Evolutionary conservation across 352 stramenopile species (phyloP).

Genomic region (Phytophthora niederhauseri): DNA sequence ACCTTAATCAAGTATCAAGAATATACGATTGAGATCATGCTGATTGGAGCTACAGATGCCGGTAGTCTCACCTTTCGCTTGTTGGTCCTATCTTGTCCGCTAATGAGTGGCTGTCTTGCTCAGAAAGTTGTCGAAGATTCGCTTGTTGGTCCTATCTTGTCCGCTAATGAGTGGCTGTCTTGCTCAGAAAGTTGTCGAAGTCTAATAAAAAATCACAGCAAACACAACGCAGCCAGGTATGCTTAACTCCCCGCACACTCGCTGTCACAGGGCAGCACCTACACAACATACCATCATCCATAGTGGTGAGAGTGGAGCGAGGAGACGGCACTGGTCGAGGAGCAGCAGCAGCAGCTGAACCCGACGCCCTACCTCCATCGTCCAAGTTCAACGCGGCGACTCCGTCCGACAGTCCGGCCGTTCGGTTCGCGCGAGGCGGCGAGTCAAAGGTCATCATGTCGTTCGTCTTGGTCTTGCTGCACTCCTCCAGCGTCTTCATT

Average conservation of each 20-base stretch:
- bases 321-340: slow-evolving; percentile 17
- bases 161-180: slow-evolving; percentile 25
- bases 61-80: too few relatives aligned
- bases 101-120: slow-evolving; percentile 35
- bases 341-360: slow-evolving; percentile 10
- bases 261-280: slow-evolving; percentile 23
- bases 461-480: slow-evolving; percentile 31
- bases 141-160: not conserved
- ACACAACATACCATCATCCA: slow-evolving; percentile 52
- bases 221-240: slow-evolving; percentile 10
- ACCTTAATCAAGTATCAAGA: not conserved
- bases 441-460: slow-evolving; percentile 72
- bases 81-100: not conserved
- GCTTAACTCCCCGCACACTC: slow-evolving; percentile 12
- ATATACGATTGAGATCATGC: slow-evolving; percentile 11
- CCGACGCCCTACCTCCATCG: slow-evolving; percentile 22
- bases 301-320: slow-evolving; percentile 41
- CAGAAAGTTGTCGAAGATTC: slow-evolving; percentile 55
- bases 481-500: slow-evolving; percentile 80
- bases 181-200: slow-evolving; percentile 58
- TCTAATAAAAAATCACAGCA: slow-evolving; percentile 29
- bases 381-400: slow-evolving; percentile 44
- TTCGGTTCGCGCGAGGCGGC: slow-evolving; percentile 39
- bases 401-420: slow-evolving; percentile 21
- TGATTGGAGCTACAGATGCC: not conserved